Evolutionary conservation across 2,329 filamentous ascomycete species (phyloP).

Genomic region (Neoascochyta sp.): DNA sequence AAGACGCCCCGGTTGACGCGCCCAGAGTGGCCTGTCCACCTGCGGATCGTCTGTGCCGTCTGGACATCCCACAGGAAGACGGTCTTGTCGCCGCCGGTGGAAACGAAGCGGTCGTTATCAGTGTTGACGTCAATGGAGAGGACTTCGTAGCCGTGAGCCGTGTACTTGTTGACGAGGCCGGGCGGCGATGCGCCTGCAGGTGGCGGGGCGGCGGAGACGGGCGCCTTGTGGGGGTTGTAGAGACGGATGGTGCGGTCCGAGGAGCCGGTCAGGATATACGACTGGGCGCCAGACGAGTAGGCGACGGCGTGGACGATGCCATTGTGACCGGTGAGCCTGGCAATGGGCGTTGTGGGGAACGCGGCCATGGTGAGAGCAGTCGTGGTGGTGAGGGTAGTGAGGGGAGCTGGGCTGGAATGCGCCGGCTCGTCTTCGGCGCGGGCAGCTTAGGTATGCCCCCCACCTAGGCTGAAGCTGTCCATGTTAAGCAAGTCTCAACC

Average conservation of each 20-base stretch:
- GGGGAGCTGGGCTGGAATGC: too few relatives aligned
- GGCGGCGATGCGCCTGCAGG: slow-evolving; percentile 20
- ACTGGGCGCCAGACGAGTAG: slow-evolving; percentile 48
- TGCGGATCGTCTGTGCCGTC: slow-evolving; percentile 69
- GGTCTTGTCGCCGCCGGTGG: slow-evolving; percentile 81
- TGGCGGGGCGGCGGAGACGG: slow-evolving; percentile 30
- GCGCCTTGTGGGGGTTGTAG: slow-evolving; percentile 67
- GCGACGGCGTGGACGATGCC: slow-evolving; percentile 50
- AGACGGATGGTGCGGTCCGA: slow-evolving; percentile 81
- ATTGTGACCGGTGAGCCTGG: slow-evolving; percentile 42
- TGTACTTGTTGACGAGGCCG: slow-evolving; percentile 77
- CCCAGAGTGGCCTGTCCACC: slow-evolving; percentile 69
- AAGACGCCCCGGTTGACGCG: slow-evolving; percentile 77
- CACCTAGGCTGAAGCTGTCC: too few relatives aligned
- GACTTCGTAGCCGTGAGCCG: slow-evolving; percentile 87
- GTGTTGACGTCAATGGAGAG: slow-evolving; percentile 69
- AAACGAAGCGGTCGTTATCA: slow-evolving; percentile 82
- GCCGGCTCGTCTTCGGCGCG: too few relatives aligned
- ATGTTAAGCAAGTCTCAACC: background rate
- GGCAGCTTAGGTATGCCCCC: too few relatives aligned
- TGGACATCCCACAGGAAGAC: slow-evolving; percentile 95
- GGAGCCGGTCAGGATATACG: slow-evolving; percentile 73
- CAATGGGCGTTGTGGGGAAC: slow-evolving; percentile 42
- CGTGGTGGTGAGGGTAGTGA: slow-evolving; percentile 20
- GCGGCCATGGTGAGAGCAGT: slow-evolving; percentile 25